phyloP scores from a whole-genome alignment of 768 basidiomycete genomes.

The Mycena kentingensis region DNA sequence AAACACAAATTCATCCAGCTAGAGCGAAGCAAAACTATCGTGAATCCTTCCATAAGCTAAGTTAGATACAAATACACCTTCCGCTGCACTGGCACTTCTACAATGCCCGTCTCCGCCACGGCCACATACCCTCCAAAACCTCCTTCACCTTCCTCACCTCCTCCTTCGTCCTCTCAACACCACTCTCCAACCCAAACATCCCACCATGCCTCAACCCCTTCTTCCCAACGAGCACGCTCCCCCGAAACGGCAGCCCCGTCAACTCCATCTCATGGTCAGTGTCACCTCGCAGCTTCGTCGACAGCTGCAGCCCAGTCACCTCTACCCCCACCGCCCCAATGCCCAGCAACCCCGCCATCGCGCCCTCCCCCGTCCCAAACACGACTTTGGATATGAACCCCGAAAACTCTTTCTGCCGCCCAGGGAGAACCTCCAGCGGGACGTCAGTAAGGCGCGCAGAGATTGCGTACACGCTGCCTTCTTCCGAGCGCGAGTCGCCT shows the following conservation, averaged over 20 bases:
- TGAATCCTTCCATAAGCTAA: too few species aligned
- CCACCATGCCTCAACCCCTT: constrained; percentile 30
- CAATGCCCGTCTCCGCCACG: too few species aligned
- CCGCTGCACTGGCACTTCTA: too few species aligned
- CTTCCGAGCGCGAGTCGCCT: too few species aligned
- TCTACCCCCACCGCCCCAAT: constrained; percentile 59
- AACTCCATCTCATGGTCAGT: constrained; percentile 54
- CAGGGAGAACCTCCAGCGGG: constrained; percentile 76
- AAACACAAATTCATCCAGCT: too few species aligned
- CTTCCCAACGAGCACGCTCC: constrained; percentile 68
- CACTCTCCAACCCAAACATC: not conserved
- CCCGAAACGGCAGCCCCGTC: constrained; percentile 64
- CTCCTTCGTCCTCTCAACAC: not conserved
- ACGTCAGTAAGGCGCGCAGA: constrained; percentile 71
- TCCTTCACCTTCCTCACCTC: not conserved
- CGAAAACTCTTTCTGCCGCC: constrained; percentile 74
- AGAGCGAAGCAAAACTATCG: too few species aligned
- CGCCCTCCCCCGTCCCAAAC: constrained; percentile 60
- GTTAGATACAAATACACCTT: too few species aligned
- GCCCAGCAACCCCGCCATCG: constrained; percentile 68
- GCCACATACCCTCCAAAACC: not conserved
- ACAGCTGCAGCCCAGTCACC: constrained; percentile 62
- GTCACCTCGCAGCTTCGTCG: constrained; percentile 25
- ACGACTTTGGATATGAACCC: constrained; percentile 75
- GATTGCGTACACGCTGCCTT: constrained; percentile 59